Evolutionary conservation across 148 eudicot species (phyloP).

Genomic region (Rhododendron ferrugineum): DNA sequence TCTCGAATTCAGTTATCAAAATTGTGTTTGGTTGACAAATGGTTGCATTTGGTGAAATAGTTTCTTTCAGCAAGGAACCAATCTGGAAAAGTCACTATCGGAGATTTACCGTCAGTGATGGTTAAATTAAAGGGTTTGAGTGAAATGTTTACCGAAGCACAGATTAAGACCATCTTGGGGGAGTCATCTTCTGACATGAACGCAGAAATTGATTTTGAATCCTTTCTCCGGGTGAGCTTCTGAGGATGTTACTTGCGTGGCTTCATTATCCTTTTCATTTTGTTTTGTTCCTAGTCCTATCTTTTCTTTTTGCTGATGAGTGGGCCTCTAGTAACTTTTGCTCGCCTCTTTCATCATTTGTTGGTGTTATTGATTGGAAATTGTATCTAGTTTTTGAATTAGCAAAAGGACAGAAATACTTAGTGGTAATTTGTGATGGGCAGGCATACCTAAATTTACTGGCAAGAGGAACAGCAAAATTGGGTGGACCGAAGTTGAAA

Average conservation of each 20-base stretch:
- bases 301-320: not conserved
- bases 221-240: conserved; percentile 70
- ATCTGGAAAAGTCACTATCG: conserved; percentile 43
- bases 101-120: conserved; percentile 66
- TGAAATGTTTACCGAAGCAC: conserved; percentile 48
- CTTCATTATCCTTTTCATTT: not conserved
- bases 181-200: conserved; percentile 52
- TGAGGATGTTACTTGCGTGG: not conserved
- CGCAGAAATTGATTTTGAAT: conserved; percentile 73
- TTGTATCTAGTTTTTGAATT: not conserved
- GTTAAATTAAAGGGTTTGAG: conserved; percentile 50
- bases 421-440: conserved; percentile 11
- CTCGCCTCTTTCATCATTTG: not conserved
- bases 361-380: not conserved
- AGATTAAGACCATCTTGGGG: conserved; percentile 46
- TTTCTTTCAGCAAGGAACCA: conserved; percentile 36
- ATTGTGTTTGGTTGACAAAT: not conserved
- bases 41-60: conserved; percentile 27
- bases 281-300: not conserved
- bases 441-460: conserved; percentile 65
- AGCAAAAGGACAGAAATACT: not conserved
- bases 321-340: not conserved
- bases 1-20: not conserved
- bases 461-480: conserved; percentile 50
- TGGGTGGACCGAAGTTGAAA: conserved; percentile 41